Percentiles rank a stretch among this genome's conserved stretches.
Evolutionary conservation across 345 rosid species (phyloP).

Genomic region (Arabidopsis suecica): DNA sequence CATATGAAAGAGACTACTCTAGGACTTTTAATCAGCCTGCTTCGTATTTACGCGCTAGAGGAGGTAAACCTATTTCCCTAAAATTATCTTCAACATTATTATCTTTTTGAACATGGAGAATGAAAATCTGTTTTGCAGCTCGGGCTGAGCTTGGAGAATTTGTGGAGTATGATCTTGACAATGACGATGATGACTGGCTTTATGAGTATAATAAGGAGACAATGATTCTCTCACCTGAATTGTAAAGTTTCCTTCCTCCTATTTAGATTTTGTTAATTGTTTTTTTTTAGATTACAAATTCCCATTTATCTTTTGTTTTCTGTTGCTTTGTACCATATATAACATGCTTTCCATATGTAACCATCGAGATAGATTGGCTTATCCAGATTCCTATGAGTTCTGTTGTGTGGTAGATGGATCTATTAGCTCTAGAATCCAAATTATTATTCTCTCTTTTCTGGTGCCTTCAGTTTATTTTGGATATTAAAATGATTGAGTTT

Average conservation of each 20-base stretch:
- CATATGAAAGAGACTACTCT: slow-evolving; percentile 83
- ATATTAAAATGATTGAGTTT: not conserved
- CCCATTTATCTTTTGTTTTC: not conserved
- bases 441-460: not conserved
- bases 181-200: slow-evolving; percentile 99
- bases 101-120: slow-evolving; percentile 51
- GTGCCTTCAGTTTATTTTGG: not conserved
- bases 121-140: slow-evolving; percentile 68
- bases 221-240: slow-evolving; percentile 58
- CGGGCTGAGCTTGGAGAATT: slow-evolving; percentile 97
- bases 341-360: not conserved
- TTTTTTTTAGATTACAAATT: not conserved
- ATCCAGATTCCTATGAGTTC: not conserved
- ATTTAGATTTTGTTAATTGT: not conserved
- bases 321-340: not conserved
- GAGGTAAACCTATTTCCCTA: slow-evolving; percentile 56
- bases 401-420: slow-evolving; percentile 10
- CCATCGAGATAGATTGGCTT: slow-evolving; percentile 1
- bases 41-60: slow-evolving; percentile 84
- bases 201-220: slow-evolving; percentile 64
- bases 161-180: slow-evolving; percentile 95
- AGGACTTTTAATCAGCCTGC: slow-evolving; percentile 73
- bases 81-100: not conserved
- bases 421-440: slow-evolving; percentile 7
- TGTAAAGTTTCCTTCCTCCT: slow-evolving; percentile 44